Percentiles rank a stretch among this genome's conserved stretches.
These are phyloP conservation scores for Miscanthus lutarioriparius DNA, from an alignment of 176 grass and related monocot genomes.

Conservation along the genomic window DNA sequence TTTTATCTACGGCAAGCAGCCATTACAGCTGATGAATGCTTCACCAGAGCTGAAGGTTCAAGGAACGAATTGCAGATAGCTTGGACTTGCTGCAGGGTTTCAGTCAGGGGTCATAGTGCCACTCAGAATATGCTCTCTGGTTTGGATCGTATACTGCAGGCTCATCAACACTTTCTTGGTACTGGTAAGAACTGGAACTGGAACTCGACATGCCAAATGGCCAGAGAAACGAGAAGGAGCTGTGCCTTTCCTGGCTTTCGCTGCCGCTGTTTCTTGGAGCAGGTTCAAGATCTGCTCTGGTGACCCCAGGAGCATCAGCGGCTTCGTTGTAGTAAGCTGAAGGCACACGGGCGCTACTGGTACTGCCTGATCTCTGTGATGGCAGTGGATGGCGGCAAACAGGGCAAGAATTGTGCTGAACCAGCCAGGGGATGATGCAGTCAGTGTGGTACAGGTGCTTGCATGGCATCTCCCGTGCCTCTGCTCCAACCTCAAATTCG, in stretches of 20 bases:
- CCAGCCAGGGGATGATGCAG: conserved; percentile 90
- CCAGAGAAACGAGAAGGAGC: conserved; percentile 57
- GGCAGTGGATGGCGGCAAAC: conserved; percentile 82
- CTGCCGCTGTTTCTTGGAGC: conserved; percentile 1
- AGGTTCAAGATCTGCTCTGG: conserved; percentile 8
- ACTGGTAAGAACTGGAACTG: conserved; percentile 32
- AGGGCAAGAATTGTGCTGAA: conserved; percentile 91
- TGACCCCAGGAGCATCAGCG: background rate
- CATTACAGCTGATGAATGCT: background rate
- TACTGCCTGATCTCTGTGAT: conserved; percentile 21
- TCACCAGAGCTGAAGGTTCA: background rate
- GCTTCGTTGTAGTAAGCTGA: background rate
- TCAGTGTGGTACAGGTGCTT: conserved; percentile 86
- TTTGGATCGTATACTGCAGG: conserved; percentile 46
- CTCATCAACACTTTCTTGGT: conserved; percentile 30
- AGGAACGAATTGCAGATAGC: background rate
- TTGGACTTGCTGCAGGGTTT: background rate
- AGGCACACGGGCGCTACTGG: background rate
- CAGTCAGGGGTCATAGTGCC: conserved; percentile 49
- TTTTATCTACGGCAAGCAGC: background rate
- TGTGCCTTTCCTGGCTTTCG: conserved; percentile 31
- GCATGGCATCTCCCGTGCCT: conserved; percentile 88
- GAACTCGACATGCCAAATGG: conserved; percentile 50
- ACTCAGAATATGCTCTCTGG: conserved; percentile 55
- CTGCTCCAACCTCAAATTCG: conserved; percentile 62